Evolutionary conservation across 2,329 filamentous ascomycete species (phyloP).

Genomic region (Tolypocladium endophyticum): DNA sequence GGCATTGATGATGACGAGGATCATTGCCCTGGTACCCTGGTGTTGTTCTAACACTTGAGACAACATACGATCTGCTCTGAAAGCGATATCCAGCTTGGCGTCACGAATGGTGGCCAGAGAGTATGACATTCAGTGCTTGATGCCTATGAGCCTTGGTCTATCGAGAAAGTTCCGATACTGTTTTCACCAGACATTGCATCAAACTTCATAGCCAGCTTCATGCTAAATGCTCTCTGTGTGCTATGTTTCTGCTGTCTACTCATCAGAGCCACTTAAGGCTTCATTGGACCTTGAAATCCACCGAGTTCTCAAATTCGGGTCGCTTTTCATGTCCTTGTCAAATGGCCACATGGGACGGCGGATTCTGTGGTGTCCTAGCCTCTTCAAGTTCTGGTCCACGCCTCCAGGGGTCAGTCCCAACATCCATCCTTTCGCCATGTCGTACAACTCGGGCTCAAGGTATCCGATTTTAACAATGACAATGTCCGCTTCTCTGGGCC

Average conservation of each 20-base stretch:
- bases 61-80: too few relatives aligned
- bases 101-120: too few relatives aligned
- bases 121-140: too few relatives aligned
- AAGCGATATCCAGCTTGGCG: too few relatives aligned
- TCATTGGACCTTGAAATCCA: constrained; percentile 12
- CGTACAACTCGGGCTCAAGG: constrained; percentile 41
- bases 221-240: too few relatives aligned
- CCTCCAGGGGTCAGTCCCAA: constrained; percentile 41
- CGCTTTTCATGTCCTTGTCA: constrained; percentile 10
- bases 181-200: too few relatives aligned
- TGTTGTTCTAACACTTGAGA: too few relatives aligned
- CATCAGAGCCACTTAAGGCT: background rate
- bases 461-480: constrained; percentile 48
- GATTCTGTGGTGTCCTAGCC: constrained; percentile 37
- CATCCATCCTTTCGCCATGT: constrained; percentile 45
- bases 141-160: too few relatives aligned
- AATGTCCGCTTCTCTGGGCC: constrained; percentile 34
- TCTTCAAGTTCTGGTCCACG: constrained; percentile 39
- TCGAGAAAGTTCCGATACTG: too few relatives aligned
- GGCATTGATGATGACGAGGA: too few relatives aligned
- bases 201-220: background rate
- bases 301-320: constrained; percentile 8
- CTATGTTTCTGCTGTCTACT: background rate
- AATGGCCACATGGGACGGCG: constrained; percentile 32
- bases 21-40: too few relatives aligned